These are phyloP conservation scores for Aspergillus sp. DNA, from an alignment of 2,329 filamentous ascomycete genomes.

Conservation along the genomic window DNA sequence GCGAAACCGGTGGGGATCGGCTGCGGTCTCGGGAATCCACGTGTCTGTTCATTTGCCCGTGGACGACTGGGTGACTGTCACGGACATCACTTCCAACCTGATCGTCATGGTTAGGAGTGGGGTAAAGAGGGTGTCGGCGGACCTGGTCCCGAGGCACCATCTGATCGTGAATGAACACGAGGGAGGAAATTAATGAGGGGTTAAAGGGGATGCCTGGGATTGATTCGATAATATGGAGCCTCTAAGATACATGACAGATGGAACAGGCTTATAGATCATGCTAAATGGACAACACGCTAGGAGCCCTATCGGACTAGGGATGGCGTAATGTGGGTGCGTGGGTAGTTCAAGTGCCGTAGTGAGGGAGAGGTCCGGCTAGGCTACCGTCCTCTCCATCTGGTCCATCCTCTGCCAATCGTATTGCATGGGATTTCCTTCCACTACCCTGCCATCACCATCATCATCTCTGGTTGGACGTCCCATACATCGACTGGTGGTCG, in stretches of 20 bases:
- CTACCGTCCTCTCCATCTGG: no score
- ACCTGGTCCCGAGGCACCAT: constrained; percentile 7
- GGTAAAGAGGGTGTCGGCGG: neutral
- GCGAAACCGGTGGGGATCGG: neutral
- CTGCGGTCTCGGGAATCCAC: constrained; percentile 7
- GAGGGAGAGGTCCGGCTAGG: no score
- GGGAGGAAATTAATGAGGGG: neutral
- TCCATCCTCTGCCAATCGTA: no score
- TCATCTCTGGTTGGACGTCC: no score
- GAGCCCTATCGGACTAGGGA: constrained; percentile 7
- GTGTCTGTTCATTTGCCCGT: constrained; percentile 9
- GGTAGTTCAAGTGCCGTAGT: no score
- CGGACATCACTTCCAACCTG: neutral
- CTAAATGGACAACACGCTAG: constrained; percentile 11
- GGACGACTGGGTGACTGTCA: neutral
- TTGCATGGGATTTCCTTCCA: neutral
- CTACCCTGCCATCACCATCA: neutral
- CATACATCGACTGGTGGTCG: no score
- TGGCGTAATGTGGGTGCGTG: neutral
- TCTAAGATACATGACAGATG: constrained; percentile 4
- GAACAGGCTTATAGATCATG: neutral
- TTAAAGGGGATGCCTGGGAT: neutral
- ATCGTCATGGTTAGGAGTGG: constrained; percentile 2
- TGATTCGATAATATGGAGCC: neutral
- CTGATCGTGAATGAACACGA: neutral